Evolutionary conservation across 169 alveolate species (phyloP), one percentile per base, ranked within the genome.

Genomic region (Plasmodium yoelii): DNA sequence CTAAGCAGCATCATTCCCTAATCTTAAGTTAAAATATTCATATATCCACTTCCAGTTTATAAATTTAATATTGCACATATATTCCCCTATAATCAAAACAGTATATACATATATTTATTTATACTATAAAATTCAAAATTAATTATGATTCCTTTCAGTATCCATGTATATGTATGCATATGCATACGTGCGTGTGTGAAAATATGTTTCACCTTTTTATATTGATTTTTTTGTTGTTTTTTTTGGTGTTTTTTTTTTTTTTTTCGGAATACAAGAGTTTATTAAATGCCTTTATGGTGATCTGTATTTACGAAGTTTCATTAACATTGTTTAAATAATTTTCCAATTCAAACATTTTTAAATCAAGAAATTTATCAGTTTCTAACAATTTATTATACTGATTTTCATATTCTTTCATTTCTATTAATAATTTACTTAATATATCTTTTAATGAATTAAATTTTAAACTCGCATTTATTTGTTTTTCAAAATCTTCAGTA

Each of bases 401-500:
- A 26, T 63, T 77, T 77, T 77, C 88, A 57, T 77, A 53, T 19
- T 77, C 77, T 57, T 77, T 77, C 88, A 77, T 77, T 77, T 77
- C 73, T 63, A 63, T 64, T 77, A 77, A 77, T 44, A 77, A 24
- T 19, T 77, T 77, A 44, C 77, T 77, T 77, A 77, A 63, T 26
- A 77, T 77, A 77, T 77, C 88, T 55, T 77, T 77, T 51, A 77
- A 69, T 22, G 88, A 77, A 42, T 77, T 77, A 77, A 77, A 77
- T 26, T 77, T 77, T 44, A 77, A 77, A 56, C 88, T 77, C 15
- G 74, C 88, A 63, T 64, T 77, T 44, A 77, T 49, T 24, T 77
- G 88, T 51, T 64, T 77, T 64, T 77, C 88, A 77, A 77, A 77
- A 77, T 77, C 77, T 64, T 77, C 88, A 22, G 88, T 77, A 47